Evolutionary conservation across 2,329 filamentous ascomycete species (phyloP).

Genomic region (Akanthomyces muscarius): DNA sequence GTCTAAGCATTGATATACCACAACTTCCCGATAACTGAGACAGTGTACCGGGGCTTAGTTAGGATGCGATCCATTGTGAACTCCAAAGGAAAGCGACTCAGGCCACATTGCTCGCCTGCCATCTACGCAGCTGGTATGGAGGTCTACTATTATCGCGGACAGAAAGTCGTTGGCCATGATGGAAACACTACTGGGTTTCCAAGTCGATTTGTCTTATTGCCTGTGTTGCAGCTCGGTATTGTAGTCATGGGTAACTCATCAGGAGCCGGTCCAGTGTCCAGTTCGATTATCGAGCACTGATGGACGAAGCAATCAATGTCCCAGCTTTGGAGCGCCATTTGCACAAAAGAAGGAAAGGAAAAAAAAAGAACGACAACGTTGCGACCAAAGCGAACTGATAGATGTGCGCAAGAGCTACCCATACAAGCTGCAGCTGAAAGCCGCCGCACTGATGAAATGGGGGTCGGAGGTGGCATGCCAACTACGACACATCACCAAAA

Average conservation of each 20-base stretch:
- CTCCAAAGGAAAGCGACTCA: conserved; percentile 17
- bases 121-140: conserved; percentile 26
- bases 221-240: conserved; percentile 23
- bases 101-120: conserved; percentile 11
- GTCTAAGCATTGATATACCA: conserved; percentile 26
- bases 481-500: neutral
- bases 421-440: neutral
- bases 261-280: conserved; percentile 18
- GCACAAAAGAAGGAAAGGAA: neutral
- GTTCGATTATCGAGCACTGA: conserved; percentile 22
- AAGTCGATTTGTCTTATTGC: conserved; percentile 27
- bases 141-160: conserved; percentile 21
- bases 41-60: conserved; percentile 23
- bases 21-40: conserved; percentile 22
- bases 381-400: neutral
- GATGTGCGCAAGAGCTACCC: neutral
- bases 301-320: conserved; percentile 17
- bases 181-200: conserved; percentile 25
- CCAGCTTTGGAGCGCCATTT: neutral
- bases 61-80: conserved; percentile 20
- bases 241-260: conserved; percentile 27
- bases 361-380: neutral
- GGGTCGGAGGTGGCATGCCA: neutral
- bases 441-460: neutral
- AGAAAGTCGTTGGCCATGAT: conserved; percentile 25